phyloP scores from a whole-genome alignment of 805 yeast species.

The Phaffomyces opuntiae region DNA sequence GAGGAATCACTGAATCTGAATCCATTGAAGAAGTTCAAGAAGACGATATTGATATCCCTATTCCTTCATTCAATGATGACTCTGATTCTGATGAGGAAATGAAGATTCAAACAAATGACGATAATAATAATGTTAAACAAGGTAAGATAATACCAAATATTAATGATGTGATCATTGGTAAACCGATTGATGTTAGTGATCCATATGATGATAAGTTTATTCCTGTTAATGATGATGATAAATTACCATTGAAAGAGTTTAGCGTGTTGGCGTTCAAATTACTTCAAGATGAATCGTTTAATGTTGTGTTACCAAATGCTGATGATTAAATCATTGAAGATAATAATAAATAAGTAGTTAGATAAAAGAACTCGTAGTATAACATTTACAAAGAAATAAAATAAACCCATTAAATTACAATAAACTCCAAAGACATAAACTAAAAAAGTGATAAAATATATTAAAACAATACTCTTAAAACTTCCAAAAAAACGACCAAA shows the following conservation, averaged over 20 bases:
- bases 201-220: slow-evolving; percentile 17
- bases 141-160: slow-evolving; percentile 9
- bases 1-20: slow-evolving; percentile 31
- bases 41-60: slow-evolving; percentile 30
- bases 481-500: neutral
- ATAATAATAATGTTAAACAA: neutral
- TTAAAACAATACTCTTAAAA: slow-evolving; percentile 1
- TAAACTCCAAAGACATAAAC: neutral
- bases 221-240: slow-evolving; percentile 10
- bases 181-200: slow-evolving; percentile 15
- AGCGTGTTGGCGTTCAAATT: slow-evolving; percentile 16
- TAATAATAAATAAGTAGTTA: neutral
- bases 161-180: slow-evolving; percentile 12
- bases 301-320: slow-evolving; percentile 12
- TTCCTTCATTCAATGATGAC: slow-evolving; percentile 28
- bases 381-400: neutral
- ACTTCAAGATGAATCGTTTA: slow-evolving; percentile 13
- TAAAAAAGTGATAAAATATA: slow-evolving; percentile 3
- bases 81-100: slow-evolving; percentile 25
- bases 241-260: slow-evolving; percentile 10
- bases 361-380: neutral
- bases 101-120: neutral
- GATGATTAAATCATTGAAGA: slow-evolving; percentile 6
- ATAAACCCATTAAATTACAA: slow-evolving; percentile 3
- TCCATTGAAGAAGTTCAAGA: slow-evolving; percentile 7